Evolutionary conservation across 1,284 basidiomycete genomes (phyloP).

Genomic region (Somion occarium): DNA sequence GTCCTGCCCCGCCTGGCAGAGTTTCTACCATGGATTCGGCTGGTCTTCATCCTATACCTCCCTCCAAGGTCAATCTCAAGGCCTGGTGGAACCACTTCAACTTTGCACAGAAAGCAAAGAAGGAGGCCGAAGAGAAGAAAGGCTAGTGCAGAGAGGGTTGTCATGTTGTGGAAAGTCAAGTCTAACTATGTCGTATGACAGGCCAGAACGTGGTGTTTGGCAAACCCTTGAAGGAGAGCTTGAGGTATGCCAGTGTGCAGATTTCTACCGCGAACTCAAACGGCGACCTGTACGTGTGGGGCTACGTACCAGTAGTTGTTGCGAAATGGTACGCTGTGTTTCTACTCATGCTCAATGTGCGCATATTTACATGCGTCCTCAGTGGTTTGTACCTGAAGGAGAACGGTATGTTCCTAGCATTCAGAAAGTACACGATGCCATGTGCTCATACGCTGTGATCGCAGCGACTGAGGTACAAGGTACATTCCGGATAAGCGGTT

Average conservation of each 20-base stretch:
- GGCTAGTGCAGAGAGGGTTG: constrained; percentile 25
- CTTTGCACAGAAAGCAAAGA: constrained; percentile 53
- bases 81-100: constrained; percentile 83
- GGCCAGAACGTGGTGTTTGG: constrained; percentile 71
- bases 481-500: constrained; percentile 92
- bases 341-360: constrained; percentile 8
- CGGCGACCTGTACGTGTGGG: constrained; percentile 85
- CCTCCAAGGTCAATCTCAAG: constrained; percentile 63
- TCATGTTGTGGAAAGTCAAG: too few relatives aligned
- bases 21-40: constrained; percentile 16
- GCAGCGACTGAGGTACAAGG: constrained; percentile 92
- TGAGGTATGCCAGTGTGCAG: constrained; percentile 87
- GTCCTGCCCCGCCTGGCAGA: constrained; percentile 9
- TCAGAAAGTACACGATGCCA: too few relatives aligned
- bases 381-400: constrained; percentile 91
- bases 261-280: constrained; percentile 89
- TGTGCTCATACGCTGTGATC: constrained; percentile 9
- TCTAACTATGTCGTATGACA: constrained; percentile 5
- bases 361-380: constrained; percentile 2
- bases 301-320: constrained; percentile 94
- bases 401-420: constrained; percentile 52
- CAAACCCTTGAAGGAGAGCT: constrained; percentile 76
- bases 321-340: constrained; percentile 81
- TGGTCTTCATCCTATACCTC: constrained; percentile 25
- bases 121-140: constrained; percentile 38